Evolutionary conservation across 495 filamentous ascomycete species (phyloP), one percentile per base, ranked within the genome.

Genomic region (Lasiosphaeria ovina): DNA sequence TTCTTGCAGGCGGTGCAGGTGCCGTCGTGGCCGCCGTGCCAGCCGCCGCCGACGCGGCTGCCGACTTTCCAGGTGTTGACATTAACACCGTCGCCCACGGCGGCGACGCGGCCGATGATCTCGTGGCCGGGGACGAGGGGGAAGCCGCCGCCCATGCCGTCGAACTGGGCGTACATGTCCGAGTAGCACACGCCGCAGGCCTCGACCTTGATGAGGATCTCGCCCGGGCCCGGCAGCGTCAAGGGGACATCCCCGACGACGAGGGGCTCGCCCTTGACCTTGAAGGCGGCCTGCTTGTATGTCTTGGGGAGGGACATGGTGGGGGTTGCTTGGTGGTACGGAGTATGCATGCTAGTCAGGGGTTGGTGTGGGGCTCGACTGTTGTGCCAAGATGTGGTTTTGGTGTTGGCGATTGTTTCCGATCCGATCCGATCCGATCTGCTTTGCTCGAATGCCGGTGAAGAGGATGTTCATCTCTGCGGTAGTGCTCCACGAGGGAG

Each of bases 141-240:
- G 49, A 81, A 82, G n/a, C 71, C 68, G 50, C 87, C 89, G 38
- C 90, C 89, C 85, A 88, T 89, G 53, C 85, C 87, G 55, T 88
- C 85, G 59, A 78, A 86, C 59, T 89, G 85, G 54, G 85, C 89
- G 75, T 91, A 88, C 12, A 89, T 82, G 66, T 93, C 90, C 24
- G 85, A 89, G 38, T 85, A 88, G 72, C 90, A 92, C 16, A 93
- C 86, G 65, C 91, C 90, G 70, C 91, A 95, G 57, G 71, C 72
- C 42, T 76, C 74, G 58, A 77, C 74, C 68, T 79, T 84, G 57
- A 93, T 78, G 60, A 92, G 88, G 53, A 93, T 78, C 65, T 93
- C 89, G 71, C 87, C 76, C 42, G 85, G 80, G 51, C 85, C 86
- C 61, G 93, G 91, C 4, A 79, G 79, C 76, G 91, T 90, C 44